Conservation (phyloP, 805 yeast genomes). For the Candida broadrunensis region DNA sequence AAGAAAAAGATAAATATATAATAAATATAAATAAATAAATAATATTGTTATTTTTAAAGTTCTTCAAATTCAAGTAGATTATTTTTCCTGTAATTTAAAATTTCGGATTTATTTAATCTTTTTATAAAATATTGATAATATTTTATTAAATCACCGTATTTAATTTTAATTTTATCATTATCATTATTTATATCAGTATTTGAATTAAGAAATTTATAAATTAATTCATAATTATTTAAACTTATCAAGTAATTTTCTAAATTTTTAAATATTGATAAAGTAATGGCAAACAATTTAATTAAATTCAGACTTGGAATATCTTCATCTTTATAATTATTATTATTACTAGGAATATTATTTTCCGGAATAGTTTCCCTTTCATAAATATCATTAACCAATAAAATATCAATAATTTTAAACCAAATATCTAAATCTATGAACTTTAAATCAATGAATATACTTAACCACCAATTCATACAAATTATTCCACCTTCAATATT, state of each 20-base stretch:
- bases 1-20: too few relatives aligned
- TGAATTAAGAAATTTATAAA: constrained; percentile 21
- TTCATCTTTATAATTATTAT: not conserved
- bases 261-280: constrained; percentile 34
- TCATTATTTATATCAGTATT: constrained; percentile 6
- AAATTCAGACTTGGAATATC: not conserved
- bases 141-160: constrained; percentile 1
- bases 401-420: constrained; percentile 50
- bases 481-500: constrained; percentile 48
- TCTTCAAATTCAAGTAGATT: too few relatives aligned
- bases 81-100: not conserved
- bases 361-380: not conserved
- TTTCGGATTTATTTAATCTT: not conserved
- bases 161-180: constrained; percentile 10
- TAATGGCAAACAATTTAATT: constrained; percentile 27
- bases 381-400: constrained; percentile 29
- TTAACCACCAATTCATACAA: constrained; percentile 56
- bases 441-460: constrained; percentile 45
- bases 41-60: too few relatives aligned
- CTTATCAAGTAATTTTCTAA: constrained; percentile 29
- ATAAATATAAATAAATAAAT: too few relatives aligned
- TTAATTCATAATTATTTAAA: constrained; percentile 22
- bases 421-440: constrained; percentile 49
- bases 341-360: not conserved
- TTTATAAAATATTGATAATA: not conserved